Conservation (phyloP, 2,329 filamentous ascomycete species). For the Venturiaceae sp. region DNA sequence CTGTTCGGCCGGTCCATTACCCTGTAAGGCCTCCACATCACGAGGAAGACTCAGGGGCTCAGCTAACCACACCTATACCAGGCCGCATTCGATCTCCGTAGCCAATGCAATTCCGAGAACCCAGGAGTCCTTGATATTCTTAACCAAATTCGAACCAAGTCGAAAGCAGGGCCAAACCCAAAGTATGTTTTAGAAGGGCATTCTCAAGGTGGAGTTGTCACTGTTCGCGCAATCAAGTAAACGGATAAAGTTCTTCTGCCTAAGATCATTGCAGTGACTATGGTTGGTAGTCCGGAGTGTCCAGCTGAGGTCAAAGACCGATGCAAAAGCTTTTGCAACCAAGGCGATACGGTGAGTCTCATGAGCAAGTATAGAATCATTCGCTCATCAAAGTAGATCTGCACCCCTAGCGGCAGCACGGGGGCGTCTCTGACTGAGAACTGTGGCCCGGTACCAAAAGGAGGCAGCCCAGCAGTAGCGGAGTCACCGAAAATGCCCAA, state of each 20-base stretch:
- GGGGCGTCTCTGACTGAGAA: not conserved
- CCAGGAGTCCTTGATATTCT: conserved; percentile 2
- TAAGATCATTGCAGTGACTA: conserved; percentile 3
- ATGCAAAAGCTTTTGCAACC: conserved; percentile 7
- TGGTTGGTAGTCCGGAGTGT: conserved; percentile 6
- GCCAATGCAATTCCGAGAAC: conserved; percentile 2
- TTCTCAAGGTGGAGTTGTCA: conserved; percentile 7
- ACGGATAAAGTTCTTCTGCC: not conserved
- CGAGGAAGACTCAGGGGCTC: no score
- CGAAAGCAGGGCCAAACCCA: not conserved
- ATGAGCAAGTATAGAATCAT: no score
- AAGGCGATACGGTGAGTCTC: not conserved
- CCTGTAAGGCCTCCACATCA: not conserved
- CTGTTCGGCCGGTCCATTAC: conserved; percentile 4
- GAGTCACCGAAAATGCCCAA: not conserved
- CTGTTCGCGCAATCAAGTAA: not conserved
- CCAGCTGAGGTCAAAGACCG: not conserved
- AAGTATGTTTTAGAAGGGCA: conserved; percentile 7
- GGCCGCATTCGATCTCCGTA: not conserved
- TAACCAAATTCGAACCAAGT: not conserved
- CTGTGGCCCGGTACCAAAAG: not conserved
- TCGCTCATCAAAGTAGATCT: not conserved
- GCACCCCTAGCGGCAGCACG: not conserved
- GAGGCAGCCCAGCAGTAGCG: no score
- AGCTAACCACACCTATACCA: not conserved